These are phyloP conservation scores for Pseudozyma pruni DNA, from an alignment of 1,284 basidiomycete genomes.

Conservation along the genomic window DNA sequence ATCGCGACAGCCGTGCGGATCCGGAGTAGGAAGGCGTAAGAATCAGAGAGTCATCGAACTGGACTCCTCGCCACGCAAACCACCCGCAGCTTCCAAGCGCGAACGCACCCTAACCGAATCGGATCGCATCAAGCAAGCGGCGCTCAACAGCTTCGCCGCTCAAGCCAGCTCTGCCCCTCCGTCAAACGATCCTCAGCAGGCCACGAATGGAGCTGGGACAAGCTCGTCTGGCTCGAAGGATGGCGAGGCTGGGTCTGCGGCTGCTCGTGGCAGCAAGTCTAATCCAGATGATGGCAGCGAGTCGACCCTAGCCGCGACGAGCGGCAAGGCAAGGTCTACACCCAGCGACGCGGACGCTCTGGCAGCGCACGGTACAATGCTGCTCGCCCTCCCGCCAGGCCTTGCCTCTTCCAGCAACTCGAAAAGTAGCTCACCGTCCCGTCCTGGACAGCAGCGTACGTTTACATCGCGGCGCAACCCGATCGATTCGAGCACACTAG, in stretches of 20 bases:
- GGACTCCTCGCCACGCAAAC: slow-evolving; percentile 28
- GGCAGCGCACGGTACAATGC: slow-evolving; percentile 6
- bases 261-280: slow-evolving; percentile 1
- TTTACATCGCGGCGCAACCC: slow-evolving; percentile 13
- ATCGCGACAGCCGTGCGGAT: not conserved
- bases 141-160: slow-evolving; percentile 10
- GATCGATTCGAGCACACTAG: slow-evolving; percentile 22
- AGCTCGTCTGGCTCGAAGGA: slow-evolving; percentile 2
- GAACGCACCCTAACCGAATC: slow-evolving; percentile 36
- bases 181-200: too few relatives aligned
- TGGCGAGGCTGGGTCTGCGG: slow-evolving; percentile 12
- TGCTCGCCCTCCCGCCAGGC: slow-evolving; percentile 17
- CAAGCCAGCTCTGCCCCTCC: too few relatives aligned
- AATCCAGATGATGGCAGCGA: too few relatives aligned
- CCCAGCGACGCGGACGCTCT: not conserved
- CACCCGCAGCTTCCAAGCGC: not conserved
- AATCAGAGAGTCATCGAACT: slow-evolving; percentile 48
- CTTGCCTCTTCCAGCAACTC: not conserved
- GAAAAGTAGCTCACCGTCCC: not conserved
- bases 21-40: slow-evolving; percentile 5
- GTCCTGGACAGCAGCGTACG: not conserved
- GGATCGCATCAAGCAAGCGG: slow-evolving; percentile 49
- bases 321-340: too few relatives aligned
- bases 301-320: too few relatives aligned
- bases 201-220: too few relatives aligned